A percentile compares a stretch with the other conserved stretches of the same genome.
These are phyloP conservation scores for Euphorbia tirucalli DNA, from an alignment of 345 rosid species.

Conservation along the genomic window DNA sequence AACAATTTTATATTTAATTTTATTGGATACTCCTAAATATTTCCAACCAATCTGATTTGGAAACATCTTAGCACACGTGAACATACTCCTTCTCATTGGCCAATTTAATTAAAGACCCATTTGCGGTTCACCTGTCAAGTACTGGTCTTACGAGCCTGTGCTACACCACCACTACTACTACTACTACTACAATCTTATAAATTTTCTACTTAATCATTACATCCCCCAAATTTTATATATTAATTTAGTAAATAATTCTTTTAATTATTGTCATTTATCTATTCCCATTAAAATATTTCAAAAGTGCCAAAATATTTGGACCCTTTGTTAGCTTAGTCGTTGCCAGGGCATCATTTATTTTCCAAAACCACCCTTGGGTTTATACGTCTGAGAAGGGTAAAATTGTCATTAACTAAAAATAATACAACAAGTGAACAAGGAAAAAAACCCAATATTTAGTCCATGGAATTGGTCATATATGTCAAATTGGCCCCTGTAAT, in stretches of 20 bases:
- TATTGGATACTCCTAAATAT: neutral
- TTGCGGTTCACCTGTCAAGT: slow-evolving; percentile 27
- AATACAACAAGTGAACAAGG: too few relatives aligned
- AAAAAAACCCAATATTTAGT: too few relatives aligned
- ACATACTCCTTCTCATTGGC: slow-evolving; percentile 8
- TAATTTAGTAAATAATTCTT: neutral
- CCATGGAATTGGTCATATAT: too few relatives aligned
- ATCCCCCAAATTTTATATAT: neutral
- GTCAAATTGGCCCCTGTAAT: too few relatives aligned
- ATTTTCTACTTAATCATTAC: slow-evolving; percentile 6
- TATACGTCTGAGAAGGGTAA: too few relatives aligned
- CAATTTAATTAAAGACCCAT: neutral
- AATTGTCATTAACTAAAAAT: too few relatives aligned
- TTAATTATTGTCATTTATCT: too few relatives aligned
- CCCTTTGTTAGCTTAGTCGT: slow-evolving; percentile 12
- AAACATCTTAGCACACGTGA: slow-evolving; percentile 17
- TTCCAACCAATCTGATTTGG: neutral
- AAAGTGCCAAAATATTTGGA: too few relatives aligned
- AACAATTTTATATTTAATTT: neutral
- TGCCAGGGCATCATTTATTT: slow-evolving; percentile 23
- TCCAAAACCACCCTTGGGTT: slow-evolving; percentile 15
- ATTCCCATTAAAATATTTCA: too few relatives aligned
- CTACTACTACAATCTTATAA: slow-evolving; percentile 13
- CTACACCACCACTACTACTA: too few relatives aligned
- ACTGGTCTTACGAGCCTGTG: too few relatives aligned